phyloP scores from a whole-genome alignment of 73 alveolate genomes.

The Paramecium sonneborni region DNA sequence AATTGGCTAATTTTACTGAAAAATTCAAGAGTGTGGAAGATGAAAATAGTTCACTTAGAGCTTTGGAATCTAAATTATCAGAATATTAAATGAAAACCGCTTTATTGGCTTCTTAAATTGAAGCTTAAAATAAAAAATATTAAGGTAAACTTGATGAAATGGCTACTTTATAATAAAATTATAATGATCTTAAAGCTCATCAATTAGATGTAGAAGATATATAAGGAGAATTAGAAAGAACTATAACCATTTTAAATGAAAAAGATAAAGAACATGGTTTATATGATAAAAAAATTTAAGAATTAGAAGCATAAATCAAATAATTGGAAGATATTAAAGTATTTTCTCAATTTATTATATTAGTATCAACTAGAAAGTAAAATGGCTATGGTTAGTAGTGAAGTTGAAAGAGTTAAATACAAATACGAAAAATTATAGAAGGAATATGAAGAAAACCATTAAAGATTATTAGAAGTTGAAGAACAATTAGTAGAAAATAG shows the following conservation, averaged over 20 bases:
- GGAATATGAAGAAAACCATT: background rate
- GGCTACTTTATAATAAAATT: background rate
- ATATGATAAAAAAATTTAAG: background rate
- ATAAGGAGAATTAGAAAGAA: slow-evolving; percentile 27
- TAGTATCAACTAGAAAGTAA: slow-evolving; percentile 20
- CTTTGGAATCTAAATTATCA: background rate
- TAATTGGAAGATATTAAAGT: slow-evolving; percentile 1
- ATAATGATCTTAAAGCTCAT: background rate
- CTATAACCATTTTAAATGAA: background rate
- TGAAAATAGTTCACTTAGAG: background rate
- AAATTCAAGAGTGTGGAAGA: slow-evolving; percentile 20
- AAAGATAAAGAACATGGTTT: background rate
- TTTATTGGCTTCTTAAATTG: slow-evolving; percentile 25
- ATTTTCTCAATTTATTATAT: background rate
- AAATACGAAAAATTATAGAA: background rate
- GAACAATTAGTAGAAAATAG: background rate
- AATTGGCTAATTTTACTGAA: background rate
- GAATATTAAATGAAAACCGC: slow-evolving; percentile 9
- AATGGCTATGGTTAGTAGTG: slow-evolving; percentile 25
- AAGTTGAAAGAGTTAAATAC: slow-evolving; percentile 28
- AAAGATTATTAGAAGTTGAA: slow-evolving; percentile 14
- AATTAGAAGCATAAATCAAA: background rate
- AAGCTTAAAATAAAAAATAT: background rate
- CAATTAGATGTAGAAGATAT: background rate
- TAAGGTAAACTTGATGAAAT: background rate